These are phyloP conservation scores for Miamiensis avidus DNA, from an alignment of 169 alveolate species.

Conservation along the genomic window DNA sequence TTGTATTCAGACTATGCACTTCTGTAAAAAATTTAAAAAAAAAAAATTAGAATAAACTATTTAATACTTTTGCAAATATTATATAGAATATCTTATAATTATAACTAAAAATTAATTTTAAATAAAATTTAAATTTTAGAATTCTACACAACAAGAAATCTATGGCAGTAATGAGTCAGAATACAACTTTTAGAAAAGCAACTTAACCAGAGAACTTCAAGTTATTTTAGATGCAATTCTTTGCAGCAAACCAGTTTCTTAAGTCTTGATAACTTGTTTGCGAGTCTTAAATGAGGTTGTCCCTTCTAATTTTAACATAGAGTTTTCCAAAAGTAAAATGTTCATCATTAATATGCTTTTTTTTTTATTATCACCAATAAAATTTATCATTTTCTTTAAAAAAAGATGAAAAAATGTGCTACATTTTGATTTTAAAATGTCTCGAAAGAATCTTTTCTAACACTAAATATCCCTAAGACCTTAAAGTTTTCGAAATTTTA, in stretches of 20 bases:
- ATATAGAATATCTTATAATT: background rate
- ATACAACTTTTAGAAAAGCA: constrained; percentile 19
- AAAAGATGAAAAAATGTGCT: constrained; percentile 44
- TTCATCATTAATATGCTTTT: background rate
- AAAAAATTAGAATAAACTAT: background rate
- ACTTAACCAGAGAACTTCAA: constrained; percentile 31
- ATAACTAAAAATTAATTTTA: background rate
- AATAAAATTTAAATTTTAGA: constrained; percentile 1
- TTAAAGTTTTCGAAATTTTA: constrained; percentile 32
- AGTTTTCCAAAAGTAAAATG: constrained; percentile 31
- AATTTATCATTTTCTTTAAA: background rate
- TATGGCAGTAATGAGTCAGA: constrained; percentile 12
- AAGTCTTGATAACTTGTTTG: constrained; percentile 28
- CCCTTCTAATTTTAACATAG: constrained; percentile 32
- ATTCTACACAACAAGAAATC: constrained; percentile 40
- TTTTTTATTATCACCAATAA: background rate
- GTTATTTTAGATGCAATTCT: constrained; percentile 30
- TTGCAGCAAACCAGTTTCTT: constrained; percentile 20
- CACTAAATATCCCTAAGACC: background rate
- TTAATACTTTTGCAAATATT: background rate
- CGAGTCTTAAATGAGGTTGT: constrained; percentile 28
- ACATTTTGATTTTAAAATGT: constrained; percentile 41
- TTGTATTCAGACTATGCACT: constrained; percentile 35
- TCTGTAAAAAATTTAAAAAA: constrained; percentile 24
- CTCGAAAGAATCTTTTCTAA: constrained; percentile 28